Conservation (phyloP, 192 early-diverging fungal genomes). For the Backusella macrospora region DNA sequence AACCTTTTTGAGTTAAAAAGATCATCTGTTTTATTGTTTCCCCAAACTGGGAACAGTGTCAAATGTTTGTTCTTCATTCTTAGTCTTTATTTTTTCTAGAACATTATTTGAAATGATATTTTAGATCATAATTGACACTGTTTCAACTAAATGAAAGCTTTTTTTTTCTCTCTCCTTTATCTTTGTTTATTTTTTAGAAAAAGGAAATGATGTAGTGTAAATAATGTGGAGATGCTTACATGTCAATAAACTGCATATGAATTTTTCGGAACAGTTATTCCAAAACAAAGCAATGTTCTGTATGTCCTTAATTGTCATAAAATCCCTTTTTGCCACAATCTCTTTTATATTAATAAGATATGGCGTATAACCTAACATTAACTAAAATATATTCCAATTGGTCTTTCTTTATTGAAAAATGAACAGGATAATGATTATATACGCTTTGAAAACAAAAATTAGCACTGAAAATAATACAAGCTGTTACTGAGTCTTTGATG, state of each 20-base stretch:
- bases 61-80: neutral
- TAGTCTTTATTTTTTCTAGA: neutral
- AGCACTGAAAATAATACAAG: too few relatives aligned
- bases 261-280: neutral
- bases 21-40: neutral
- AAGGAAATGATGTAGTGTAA: neutral
- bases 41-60: neutral
- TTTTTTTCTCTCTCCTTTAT: neutral
- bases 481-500: too few relatives aligned
- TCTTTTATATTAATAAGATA: neutral
- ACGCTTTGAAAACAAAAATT: too few relatives aligned
- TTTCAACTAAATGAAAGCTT: neutral
- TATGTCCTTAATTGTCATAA: too few relatives aligned
- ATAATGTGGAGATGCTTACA: neutral
- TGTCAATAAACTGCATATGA: neutral
- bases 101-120: neutral
- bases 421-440: too few relatives aligned
- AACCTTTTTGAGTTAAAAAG: neutral
- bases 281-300: neutral
- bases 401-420: too few relatives aligned
- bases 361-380: too few relatives aligned
- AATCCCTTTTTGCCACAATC: neutral
- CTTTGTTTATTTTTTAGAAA: neutral
- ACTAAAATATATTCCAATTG: too few relatives aligned
- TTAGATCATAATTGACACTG: neutral